A percentile compares a stretch with the other conserved stretches of the same genome.
These are phyloP conservation scores for Neurospora sp. DNA, from an alignment of 2,329 filamentous ascomycete species.

Conservation along the genomic window DNA sequence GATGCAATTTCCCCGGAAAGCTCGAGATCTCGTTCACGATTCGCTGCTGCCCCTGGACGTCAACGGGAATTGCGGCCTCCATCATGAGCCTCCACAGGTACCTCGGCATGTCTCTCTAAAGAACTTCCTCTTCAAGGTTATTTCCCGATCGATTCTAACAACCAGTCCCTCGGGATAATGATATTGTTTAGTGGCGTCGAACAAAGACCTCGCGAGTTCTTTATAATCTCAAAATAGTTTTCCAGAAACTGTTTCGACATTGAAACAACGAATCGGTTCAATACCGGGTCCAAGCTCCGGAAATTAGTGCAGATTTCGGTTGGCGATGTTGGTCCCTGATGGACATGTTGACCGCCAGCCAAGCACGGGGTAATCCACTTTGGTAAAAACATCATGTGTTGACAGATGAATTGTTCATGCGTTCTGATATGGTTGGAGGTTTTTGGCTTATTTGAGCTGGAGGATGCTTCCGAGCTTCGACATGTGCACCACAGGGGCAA, in stretches of 20 bases:
- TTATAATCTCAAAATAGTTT: not conserved
- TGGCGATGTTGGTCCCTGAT: not conserved
- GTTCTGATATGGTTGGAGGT: not conserved
- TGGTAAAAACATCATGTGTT: not conserved
- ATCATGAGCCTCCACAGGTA: not conserved
- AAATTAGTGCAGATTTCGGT: not conserved
- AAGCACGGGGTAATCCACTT: not conserved
- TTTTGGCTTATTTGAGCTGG: not conserved
- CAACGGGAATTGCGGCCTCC: not conserved
- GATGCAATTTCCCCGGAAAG: not conserved
- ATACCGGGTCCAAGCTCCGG: not conserved
- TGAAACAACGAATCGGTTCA: not conserved
- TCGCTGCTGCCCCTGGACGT: not conserved
- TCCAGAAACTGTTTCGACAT: not conserved
- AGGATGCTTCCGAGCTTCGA: not conserved
- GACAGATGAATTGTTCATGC: not conserved
- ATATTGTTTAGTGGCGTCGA: not conserved
- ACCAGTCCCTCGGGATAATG: not conserved
- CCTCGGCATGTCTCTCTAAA: not conserved
- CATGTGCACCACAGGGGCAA: not conserved
- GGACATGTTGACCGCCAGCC: not conserved
- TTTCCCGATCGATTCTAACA: not conserved
- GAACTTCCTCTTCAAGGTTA: not conserved
- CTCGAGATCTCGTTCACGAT: not conserved
- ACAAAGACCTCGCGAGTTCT: not conserved